Conservation (phyloP, 208 protist genomes). For the Herpetomonas tarakana region DNA sequence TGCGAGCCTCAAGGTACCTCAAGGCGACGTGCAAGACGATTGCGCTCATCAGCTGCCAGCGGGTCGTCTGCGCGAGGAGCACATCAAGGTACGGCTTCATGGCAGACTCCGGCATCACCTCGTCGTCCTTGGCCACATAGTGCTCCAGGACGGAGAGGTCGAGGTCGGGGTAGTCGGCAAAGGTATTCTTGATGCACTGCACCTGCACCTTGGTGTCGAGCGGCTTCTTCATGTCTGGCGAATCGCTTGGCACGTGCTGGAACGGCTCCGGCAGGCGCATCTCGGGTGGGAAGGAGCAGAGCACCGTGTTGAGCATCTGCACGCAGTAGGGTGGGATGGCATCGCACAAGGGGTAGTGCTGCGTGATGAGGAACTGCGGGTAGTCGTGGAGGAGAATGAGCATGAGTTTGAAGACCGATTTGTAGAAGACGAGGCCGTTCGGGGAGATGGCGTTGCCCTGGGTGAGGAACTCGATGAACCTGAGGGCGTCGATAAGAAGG, state of each 20-base stretch:
- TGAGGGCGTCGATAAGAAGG: constrained; percentile 68
- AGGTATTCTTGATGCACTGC: constrained; percentile 67
- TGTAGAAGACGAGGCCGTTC: constrained; percentile 85
- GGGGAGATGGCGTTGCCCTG: constrained; percentile 53
- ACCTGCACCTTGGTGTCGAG: constrained; percentile 85
- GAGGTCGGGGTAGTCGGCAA: constrained; percentile 33
- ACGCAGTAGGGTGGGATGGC: constrained; percentile 95
- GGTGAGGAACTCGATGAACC: constrained; percentile 76
- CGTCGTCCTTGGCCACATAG: constrained; percentile 41
- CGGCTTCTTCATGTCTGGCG: constrained; percentile 90
- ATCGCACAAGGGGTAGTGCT: constrained; percentile 96
- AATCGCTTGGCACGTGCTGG: constrained; percentile 64
- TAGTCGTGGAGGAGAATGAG: constrained; percentile 99
- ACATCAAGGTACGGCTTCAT: constrained; percentile 25
- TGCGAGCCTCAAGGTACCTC: constrained; percentile 41
- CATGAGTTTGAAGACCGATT: constrained; percentile 91
- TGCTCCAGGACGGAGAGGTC: constrained; percentile 36
- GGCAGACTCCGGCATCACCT: constrained; percentile 23
- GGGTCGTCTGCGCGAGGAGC: constrained; percentile 72
- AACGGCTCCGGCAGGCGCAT: constrained; percentile 96
- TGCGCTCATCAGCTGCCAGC: constrained; percentile 93
- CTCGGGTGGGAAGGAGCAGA: constrained; percentile 96
- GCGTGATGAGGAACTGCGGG: constrained; percentile 98
- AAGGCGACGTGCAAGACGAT: constrained; percentile 96
- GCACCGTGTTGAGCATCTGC: constrained; percentile 98